These are phyloP conservation scores for Paraphoma chrysanthemicola DNA, from an alignment of 2,329 filamentous ascomycete genomes.

Conservation along the genomic window DNA sequence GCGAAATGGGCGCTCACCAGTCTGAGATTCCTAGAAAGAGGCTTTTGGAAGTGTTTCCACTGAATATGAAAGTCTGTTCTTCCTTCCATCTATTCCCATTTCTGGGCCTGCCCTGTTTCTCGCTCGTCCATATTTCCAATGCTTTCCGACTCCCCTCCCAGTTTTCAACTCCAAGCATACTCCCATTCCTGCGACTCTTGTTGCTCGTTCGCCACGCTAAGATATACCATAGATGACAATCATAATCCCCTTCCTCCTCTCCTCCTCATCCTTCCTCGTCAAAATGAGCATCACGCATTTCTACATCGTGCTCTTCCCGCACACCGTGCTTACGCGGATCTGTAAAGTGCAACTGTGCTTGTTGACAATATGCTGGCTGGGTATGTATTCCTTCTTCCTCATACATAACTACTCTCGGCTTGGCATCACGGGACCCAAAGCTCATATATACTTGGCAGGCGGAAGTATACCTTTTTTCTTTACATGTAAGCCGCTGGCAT, in stretches of 20 bases:
- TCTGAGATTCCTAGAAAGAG: background rate
- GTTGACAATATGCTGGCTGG: background rate
- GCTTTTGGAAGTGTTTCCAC: background rate
- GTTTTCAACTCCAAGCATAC: background rate
- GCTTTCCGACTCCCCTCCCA: background rate
- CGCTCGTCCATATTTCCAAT: background rate
- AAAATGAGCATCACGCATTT: background rate
- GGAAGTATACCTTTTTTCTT: background rate
- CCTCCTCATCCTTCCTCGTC: background rate
- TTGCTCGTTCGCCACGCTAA: background rate
- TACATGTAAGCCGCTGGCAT: background rate
- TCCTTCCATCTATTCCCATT: background rate
- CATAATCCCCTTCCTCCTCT: background rate
- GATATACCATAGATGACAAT: background rate
- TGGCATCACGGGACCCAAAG: no score
- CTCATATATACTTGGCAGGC: background rate
- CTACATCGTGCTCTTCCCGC: background rate
- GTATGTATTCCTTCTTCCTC: no score
- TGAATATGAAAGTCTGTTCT: background rate
- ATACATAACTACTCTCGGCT: no score
- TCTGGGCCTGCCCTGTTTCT: background rate
- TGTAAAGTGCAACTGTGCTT: background rate
- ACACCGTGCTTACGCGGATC: background rate
- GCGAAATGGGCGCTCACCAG: background rate
- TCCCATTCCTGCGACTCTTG: no score